Percentiles rank a stretch among this genome's conserved stretches.
phyloP scores from a whole-genome alignment of 495 filamentous ascomycete genomes.

The Daldinia vernicosa region DNA sequence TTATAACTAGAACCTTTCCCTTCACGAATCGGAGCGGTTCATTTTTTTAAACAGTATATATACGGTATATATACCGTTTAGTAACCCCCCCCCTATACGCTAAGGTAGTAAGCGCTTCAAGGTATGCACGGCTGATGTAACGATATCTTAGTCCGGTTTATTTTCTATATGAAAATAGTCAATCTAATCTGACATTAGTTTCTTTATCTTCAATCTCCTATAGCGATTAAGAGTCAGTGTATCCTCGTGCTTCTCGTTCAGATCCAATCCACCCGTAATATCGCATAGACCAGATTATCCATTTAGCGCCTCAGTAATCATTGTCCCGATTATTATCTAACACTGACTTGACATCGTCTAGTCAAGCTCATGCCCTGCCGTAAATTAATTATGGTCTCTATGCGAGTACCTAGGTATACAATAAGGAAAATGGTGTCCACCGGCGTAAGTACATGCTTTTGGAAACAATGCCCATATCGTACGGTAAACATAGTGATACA shows the following conservation, averaged over 20 bases:
- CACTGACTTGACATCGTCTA: neutral
- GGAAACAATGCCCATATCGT: slow-evolving; percentile 1
- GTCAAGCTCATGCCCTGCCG: neutral
- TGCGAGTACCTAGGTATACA: neutral
- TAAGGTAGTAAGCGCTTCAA: too few species aligned
- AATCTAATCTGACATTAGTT: neutral
- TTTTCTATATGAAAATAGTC: neutral
- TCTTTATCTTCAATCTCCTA: neutral
- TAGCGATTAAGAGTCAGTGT: neutral
- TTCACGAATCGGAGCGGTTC: too few species aligned
- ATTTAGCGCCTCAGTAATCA: neutral
- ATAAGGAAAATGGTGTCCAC: slow-evolving; percentile 1
- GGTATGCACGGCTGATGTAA: too few species aligned
- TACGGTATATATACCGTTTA: too few species aligned
- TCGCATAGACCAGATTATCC: slow-evolving; percentile 5
- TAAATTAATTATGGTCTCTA: neutral
- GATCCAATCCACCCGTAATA: neutral
- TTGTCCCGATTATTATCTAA: slow-evolving; percentile 2
- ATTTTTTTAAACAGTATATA: too few species aligned
- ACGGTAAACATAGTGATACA: neutral
- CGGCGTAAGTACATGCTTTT: neutral
- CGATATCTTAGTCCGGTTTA: too few species aligned
- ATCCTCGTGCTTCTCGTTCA: slow-evolving; percentile 4
- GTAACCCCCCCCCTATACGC: too few species aligned
- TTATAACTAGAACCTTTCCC: too few species aligned